Conservation (phyloP, 129 eudicot species). For the Escallonia herrerae region DNA sequence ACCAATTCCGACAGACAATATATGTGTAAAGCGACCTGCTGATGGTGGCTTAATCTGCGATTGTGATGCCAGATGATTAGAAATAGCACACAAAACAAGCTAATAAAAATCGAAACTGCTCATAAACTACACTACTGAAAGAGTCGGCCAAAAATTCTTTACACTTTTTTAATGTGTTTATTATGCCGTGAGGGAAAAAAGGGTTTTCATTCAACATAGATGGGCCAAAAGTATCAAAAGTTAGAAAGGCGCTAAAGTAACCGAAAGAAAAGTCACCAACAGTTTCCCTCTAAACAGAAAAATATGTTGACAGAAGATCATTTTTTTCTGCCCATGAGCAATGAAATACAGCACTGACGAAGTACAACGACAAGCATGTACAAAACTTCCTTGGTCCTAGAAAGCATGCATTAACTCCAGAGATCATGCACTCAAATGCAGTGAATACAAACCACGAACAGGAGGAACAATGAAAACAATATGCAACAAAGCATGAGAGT, state of each 20-base stretch:
- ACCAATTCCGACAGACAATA: constrained; percentile 95
- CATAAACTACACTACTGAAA: background rate
- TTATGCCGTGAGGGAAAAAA: background rate
- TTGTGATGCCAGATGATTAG: constrained; percentile 4
- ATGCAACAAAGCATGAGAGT: background rate
- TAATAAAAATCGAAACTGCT: background rate
- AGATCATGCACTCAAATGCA: no score
- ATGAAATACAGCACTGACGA: no score
- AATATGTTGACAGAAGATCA: no score
- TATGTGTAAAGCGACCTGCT: constrained; percentile 64
- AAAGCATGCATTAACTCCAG: no score
- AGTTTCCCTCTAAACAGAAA: no score
- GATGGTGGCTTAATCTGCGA: constrained; percentile 75
- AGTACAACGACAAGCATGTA: background rate
- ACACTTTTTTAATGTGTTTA: background rate
- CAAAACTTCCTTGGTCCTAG: background rate
- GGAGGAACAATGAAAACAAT: no score
- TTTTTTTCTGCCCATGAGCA: no score
- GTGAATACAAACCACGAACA: no score
- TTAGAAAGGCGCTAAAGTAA: background rate
- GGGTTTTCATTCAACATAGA: background rate
- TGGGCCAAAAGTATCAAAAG: background rate
- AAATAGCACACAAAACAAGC: background rate
- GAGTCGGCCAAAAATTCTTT: background rate
- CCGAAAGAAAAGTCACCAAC: background rate